Evolutionary conservation across 805 yeast species (phyloP), one percentile per base, ranked within the genome.

Genomic region (Wickerhamomyces sydowiorum): DNA sequence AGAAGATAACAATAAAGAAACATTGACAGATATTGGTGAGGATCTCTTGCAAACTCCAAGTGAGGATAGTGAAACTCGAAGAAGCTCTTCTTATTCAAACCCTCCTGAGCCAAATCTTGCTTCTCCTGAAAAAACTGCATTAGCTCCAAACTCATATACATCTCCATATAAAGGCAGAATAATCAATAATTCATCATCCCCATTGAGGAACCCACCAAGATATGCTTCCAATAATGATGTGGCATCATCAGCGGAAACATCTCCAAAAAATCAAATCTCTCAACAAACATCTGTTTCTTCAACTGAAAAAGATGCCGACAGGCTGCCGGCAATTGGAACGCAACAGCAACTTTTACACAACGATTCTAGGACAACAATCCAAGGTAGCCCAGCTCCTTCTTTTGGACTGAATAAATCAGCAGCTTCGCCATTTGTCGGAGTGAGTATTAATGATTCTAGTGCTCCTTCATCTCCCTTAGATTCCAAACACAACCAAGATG

Each of bases 131-230:
- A 35, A 23, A 24, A 14, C 32, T 21, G 14, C 18, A 5, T 7
- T 29, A 3, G 24, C 21, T 3, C 39, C 31, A 22, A 18, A 14
- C 2, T n/a, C 29, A 4, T 12, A 32, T 14, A 34, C 24, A 9
- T 32, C 41, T 24, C 41, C 41, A 18, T 38, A 38, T n/a, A 38
- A 24, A 9, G 39, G 39, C 5, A 37, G 39, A 38, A 31, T 38
- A n/a, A n/a, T n/a, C 12, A 17, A 15, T 7, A 36, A 24, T 8
- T 9, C 36, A 12, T 21, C 34, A 7, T 38, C 40, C 13, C 40
- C 40, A 18, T 24, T 23, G 6, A 31, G 22, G 13, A 36, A 25
- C 13, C 22, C 28, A 4, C 28, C 28, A 34, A 34, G 19, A 5
- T n/a, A 19, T 19, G 12, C 28, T 3, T 15, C 37, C 7, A 23